Base-by-base conservation (phyloP, 202 grass and related monocot species). In the Hordeum pubiflorum region DNA sequence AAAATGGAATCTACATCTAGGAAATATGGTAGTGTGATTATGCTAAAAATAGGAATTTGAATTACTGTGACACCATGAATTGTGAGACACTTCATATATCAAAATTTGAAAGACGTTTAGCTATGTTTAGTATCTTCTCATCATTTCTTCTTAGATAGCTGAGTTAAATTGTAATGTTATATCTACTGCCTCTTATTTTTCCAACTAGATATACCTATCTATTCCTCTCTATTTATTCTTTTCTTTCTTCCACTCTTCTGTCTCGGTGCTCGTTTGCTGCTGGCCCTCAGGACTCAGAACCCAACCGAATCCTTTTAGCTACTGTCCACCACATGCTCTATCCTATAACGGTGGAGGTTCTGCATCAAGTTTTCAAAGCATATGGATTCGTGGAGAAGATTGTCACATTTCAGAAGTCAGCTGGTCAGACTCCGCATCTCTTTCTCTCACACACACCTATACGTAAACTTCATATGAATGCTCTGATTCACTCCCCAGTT, bases 271-370 rank as follows among this genome's bases (percentile, higher is more conserved):
- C 21, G 31, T 52, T 65, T 80, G 67, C 64, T 93, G 79, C 78
- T 89, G 76, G 74, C 33, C 75, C 74, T 91, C 91, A 98, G 96
- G 96, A 95, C 43, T 91, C 92, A 78, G 86, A 91, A 80, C 92
- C 96, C 58, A 98, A 98, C 91, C 89, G 92, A 78, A 98, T 98
- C 79, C 96, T 98, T 74, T 86, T 98, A 84, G 92, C 91, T 87
- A 95, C 96, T 69, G 88, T 98, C 83, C 96, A 98, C 91, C 96
- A 98, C 84, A 93, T 98, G 92, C 75, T 98, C 48, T 98, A 98
- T 89, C 96, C 92, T 62, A 98, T 98, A 89, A 95, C 96, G 27
- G 90, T 98, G 79, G 96, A 98, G 72, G 83, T 98, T 79, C 82
- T 98, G 18, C 92, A 98, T 84, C 89, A 98, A 92, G 92, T 98